A percentile compares a stretch with the other conserved stretches of the same genome.
Evolutionary conservation across 2,329 filamentous ascomycete genomes (phyloP).

Genomic region (Sporothrix curviconia): DNA sequence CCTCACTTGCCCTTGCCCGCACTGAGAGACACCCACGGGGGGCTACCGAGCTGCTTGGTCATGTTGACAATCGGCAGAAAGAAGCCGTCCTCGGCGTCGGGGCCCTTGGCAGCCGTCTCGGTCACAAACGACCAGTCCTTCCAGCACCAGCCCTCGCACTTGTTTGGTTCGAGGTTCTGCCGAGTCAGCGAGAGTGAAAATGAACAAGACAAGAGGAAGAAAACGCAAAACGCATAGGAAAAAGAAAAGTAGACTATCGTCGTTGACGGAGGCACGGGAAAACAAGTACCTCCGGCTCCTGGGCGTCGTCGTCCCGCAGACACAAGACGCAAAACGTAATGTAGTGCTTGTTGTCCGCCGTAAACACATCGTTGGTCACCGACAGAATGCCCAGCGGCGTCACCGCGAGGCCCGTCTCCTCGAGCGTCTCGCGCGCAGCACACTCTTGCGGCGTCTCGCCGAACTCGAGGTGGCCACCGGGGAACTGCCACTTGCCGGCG

Average conservation of each 20-base stretch:
- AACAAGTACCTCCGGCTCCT: slow-evolving; percentile 50
- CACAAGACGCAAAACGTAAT: slow-evolving; percentile 64
- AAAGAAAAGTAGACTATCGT: no score
- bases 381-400: slow-evolving; percentile 46
- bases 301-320: slow-evolving; percentile 38
- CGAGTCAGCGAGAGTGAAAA: neutral
- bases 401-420: slow-evolving; percentile 62
- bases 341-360: slow-evolving; percentile 59
- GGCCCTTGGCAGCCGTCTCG: slow-evolving; percentile 25
- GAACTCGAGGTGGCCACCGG: slow-evolving; percentile 69
- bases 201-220: neutral
- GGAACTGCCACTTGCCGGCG: slow-evolving; percentile 48
- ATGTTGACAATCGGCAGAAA: slow-evolving; percentile 36
- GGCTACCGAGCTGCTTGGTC: slow-evolving; percentile 24
- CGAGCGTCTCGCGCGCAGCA: slow-evolving; percentile 58
- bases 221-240: no score
- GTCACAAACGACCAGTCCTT: slow-evolving; percentile 38
- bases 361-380: slow-evolving; percentile 62
- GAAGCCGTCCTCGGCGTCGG: slow-evolving; percentile 26
- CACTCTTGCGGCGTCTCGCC: slow-evolving; percentile 57
- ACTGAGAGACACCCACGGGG: slow-evolving; percentile 14
- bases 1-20: no score
- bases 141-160: slow-evolving; percentile 48
- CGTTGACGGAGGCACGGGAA: no score
- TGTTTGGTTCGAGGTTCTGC: slow-evolving; percentile 41